Percentiles rank a stretch among this genome's conserved stretches.
phyloP scores from a whole-genome alignment of 2,329 filamentous ascomycete genomes.

The Venturia asperata region DNA sequence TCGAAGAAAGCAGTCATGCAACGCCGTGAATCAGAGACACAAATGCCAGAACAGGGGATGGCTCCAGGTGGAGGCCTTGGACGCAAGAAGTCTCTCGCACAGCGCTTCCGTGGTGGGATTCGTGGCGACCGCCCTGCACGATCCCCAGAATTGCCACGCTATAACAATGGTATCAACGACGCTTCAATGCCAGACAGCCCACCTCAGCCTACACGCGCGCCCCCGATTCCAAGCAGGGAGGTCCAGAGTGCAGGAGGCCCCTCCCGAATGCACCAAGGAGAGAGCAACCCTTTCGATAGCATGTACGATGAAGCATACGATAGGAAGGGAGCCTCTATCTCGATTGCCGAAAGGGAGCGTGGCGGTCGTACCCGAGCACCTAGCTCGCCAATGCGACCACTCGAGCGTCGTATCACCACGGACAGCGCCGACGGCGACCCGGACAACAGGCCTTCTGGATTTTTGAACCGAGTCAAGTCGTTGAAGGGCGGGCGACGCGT shows the following conservation, averaged over 20 bases:
- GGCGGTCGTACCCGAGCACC: conserved; percentile 34
- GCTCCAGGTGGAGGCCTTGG: conserved; percentile 49
- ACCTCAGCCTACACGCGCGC: not conserved
- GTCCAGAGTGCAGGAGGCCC: conserved; percentile 17
- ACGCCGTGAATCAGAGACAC: conserved; percentile 63
- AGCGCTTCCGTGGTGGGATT: conserved; percentile 76
- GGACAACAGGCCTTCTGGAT: conserved; percentile 41
- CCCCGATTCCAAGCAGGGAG: conserved; percentile 14
- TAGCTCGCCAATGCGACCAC: conserved; percentile 52
- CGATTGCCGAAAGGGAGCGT: conserved; percentile 22
- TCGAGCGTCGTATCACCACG: conserved; percentile 59
- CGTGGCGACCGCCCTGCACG: conserved; percentile 38
- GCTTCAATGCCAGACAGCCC: not conserved
- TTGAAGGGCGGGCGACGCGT: conserved; percentile 61
- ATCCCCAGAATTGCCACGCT: conserved; percentile 48
- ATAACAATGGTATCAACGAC: conserved; percentile 24
- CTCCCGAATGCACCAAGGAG: conserved; percentile 16
- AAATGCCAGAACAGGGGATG: conserved; percentile 36
- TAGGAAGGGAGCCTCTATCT: conserved; percentile 49
- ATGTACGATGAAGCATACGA: conserved; percentile 67
- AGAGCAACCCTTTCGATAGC: conserved; percentile 54
- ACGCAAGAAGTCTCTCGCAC: conserved; percentile 90
- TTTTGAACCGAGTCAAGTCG: conserved; percentile 74
- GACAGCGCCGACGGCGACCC: conserved; percentile 24
- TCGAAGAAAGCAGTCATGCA: conserved; percentile 74